phyloP scores from a whole-genome alignment of 371 early-diverging fungal species.

The Rhizomucor miehei region DNA sequence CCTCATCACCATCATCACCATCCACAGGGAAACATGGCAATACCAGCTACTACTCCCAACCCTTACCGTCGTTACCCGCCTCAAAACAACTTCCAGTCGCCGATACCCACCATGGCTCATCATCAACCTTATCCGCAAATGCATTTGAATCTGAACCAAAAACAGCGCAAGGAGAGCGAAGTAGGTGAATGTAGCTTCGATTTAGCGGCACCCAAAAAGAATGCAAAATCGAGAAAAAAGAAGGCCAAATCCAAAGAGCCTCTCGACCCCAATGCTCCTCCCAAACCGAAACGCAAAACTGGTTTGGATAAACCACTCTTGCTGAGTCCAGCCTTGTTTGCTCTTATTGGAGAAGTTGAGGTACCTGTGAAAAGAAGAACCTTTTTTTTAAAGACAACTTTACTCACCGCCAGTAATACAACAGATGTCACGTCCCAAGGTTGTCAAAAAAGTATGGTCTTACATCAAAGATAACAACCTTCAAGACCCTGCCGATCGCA shows the following conservation, averaged over 20 bases:
- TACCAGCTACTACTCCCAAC: neutral
- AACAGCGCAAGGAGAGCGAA: conserved; percentile 2
- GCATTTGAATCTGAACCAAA: conserved; percentile 3
- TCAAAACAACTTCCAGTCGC: neutral
- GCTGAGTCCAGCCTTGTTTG: conserved; percentile 47
- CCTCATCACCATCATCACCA: conserved; percentile 8
- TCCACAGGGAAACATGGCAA: conserved; percentile 12
- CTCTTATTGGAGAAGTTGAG: conserved; percentile 42
- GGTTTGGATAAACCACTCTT: conserved; percentile 51
- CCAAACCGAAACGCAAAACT: conserved; percentile 47
- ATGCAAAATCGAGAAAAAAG: conserved; percentile 18
- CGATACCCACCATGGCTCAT: conserved; percentile 8
- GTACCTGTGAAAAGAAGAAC: conserved; percentile 32
- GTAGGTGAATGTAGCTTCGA: neutral
- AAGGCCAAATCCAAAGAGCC: conserved; percentile 18
- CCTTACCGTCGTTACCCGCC: no score
- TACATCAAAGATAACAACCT: conserved; percentile 58
- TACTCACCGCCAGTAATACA: conserved; percentile 5
- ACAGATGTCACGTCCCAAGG: conserved; percentile 52
- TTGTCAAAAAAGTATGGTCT: conserved; percentile 57
- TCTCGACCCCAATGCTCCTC: conserved; percentile 47
- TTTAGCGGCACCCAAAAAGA: conserved; percentile 11
- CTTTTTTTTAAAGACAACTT: neutral
- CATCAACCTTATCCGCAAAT: conserved; percentile 11
- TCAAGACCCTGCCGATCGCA: conserved; percentile 57